Conservation (phyloP, 2,329 filamentous ascomycete species). For the Plectosphaerella cucumerina region DNA sequence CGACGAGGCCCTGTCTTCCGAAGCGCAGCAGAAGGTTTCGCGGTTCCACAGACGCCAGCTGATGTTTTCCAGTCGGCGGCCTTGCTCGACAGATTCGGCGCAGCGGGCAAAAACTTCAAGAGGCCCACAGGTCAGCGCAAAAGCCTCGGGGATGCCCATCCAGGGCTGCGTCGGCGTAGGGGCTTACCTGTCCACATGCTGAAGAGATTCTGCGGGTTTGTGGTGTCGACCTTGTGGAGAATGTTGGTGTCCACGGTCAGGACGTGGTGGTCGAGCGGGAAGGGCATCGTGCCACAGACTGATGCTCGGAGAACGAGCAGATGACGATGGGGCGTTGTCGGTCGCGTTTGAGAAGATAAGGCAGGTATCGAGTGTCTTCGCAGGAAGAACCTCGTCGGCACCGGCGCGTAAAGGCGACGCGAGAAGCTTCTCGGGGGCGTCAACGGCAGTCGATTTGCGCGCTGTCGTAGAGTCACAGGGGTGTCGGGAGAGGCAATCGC, state of each 20-base stretch:
- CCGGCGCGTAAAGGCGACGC: background rate
- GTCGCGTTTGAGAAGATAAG: background rate
- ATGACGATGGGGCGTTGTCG: constrained; percentile 9
- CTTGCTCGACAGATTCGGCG: constrained; percentile 89
- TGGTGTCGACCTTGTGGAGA: constrained; percentile 91
- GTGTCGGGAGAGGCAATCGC: background rate
- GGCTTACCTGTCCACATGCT: constrained; percentile 93
- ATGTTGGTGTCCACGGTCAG: constrained; percentile 87
- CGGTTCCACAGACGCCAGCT: constrained; percentile 95
- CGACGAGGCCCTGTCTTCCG: constrained; percentile 47
- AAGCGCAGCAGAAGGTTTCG: constrained; percentile 84
- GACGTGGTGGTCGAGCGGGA: constrained; percentile 77
- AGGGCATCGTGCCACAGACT: constrained; percentile 62
- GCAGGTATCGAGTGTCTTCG: background rate
- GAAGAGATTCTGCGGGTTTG: constrained; percentile 88
- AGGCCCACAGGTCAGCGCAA: constrained; percentile 3
- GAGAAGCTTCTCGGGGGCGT: background rate
- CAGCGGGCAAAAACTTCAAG: constrained; percentile 83
- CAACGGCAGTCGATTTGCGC: background rate
- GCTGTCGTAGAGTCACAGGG: background rate
- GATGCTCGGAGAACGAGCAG: constrained; percentile 33
- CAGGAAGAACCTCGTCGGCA: background rate
- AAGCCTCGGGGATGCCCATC: constrained; percentile 7
- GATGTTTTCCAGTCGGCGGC: constrained; percentile 87
- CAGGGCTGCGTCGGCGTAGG: constrained; percentile 25